Conservation (phyloP, 768 basidiomycete genomes). For the Lentinus tigrinus region DNA sequence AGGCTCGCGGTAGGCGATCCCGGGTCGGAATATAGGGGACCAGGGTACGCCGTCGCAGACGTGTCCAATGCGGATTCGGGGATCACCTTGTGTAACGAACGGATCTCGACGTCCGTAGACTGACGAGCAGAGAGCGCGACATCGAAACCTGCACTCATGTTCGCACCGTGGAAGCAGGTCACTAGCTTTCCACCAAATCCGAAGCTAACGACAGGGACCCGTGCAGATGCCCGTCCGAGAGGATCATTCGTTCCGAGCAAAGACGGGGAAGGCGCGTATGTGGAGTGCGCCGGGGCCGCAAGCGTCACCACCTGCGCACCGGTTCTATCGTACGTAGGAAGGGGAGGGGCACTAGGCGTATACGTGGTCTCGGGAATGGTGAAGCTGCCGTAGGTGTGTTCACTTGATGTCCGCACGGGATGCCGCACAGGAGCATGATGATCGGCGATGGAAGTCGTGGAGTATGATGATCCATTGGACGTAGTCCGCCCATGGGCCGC, state of each 20-base stretch:
- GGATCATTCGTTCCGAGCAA: constrained; percentile 82
- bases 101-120: constrained; percentile 68
- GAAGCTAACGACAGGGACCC: constrained; percentile 81
- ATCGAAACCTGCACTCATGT: constrained; percentile 72
- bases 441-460: constrained; percentile 30
- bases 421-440: constrained; percentile 37
- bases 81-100: constrained; percentile 64
- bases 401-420: constrained; percentile 15
- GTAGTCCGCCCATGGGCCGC: constrained; percentile 21
- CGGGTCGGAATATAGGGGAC: constrained; percentile 81
- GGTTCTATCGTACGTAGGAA: constrained; percentile 5
- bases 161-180: constrained; percentile 77
- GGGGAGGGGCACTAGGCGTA: neutral
- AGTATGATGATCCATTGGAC: constrained; percentile 46
- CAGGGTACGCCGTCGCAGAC: constrained; percentile 68
- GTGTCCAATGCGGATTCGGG: constrained; percentile 61
- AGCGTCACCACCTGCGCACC: constrained; percentile 24
- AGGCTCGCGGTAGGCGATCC: constrained; percentile 62
- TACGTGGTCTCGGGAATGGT: constrained; percentile 8
- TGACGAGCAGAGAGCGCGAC: constrained; percentile 71
- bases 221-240: constrained; percentile 66
- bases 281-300: constrained; percentile 41
- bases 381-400: constrained; percentile 16
- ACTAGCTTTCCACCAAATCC: constrained; percentile 93
- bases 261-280: constrained; percentile 85